Evolutionary conservation across 352 stramenopile species (phyloP).

Genomic region (Phytophthora kernoviae): DNA sequence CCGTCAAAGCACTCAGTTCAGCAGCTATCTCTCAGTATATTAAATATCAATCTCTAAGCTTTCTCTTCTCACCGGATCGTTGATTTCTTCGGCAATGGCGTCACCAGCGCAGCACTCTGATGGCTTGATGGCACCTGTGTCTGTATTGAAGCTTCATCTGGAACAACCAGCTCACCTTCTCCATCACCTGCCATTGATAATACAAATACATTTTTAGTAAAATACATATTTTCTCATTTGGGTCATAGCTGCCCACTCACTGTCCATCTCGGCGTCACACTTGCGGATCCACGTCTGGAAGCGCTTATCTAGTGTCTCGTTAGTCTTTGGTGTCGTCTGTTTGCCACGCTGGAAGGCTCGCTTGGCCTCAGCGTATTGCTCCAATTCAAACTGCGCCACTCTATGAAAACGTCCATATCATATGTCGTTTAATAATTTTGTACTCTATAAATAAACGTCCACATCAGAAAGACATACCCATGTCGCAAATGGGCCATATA

Average conservation of each 20-base stretch:
- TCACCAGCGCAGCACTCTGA: slow-evolving; percentile 23
- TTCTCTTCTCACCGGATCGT: slow-evolving; percentile 35
- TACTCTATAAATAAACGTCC: neutral
- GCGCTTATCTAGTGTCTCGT: slow-evolving; percentile 48
- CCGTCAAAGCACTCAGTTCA: neutral
- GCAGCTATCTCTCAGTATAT: too few relatives aligned
- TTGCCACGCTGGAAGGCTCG: slow-evolving; percentile 65
- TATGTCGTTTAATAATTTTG: neutral
- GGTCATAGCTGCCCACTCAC: slow-evolving; percentile 29
- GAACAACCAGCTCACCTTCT: slow-evolving; percentile 31
- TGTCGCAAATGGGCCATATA: slow-evolving; percentile 72
- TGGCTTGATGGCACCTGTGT: slow-evolving; percentile 11
- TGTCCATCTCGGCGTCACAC: slow-evolving; percentile 82
- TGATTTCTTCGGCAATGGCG: slow-evolving; percentile 16
- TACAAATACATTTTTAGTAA: neutral
- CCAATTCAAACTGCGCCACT: slow-evolving; percentile 82
- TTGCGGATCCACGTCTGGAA: slow-evolving; percentile 90
- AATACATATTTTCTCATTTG: neutral
- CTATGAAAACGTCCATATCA: slow-evolving; percentile 27
- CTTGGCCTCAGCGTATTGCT: slow-evolving; percentile 71
- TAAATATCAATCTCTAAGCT: too few relatives aligned
- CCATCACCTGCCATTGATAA: slow-evolving; percentile 15
- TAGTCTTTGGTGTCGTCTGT: slow-evolving; percentile 20
- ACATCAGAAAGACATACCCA: slow-evolving; percentile 46
- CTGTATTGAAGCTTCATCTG: slow-evolving; percentile 22